Evolutionary conservation across 305 asterid genomes (phyloP).

Genomic region (Stenogyne calaminthoides): DNA sequence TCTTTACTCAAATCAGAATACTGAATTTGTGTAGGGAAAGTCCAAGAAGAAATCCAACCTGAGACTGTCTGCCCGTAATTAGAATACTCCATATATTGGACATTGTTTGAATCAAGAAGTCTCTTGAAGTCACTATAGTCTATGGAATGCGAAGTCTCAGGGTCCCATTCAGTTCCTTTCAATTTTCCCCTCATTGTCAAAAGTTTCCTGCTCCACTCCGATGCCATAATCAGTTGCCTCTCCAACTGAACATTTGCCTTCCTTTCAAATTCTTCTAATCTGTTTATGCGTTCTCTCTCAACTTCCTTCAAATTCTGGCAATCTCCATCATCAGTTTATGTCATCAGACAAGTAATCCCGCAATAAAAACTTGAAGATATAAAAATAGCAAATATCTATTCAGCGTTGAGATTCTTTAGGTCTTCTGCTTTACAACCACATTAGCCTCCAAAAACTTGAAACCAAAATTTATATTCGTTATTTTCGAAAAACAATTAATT

Average conservation of each 20-base stretch:
- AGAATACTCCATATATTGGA: conserved; percentile 91
- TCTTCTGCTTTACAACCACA: background rate
- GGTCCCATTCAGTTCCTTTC: conserved; percentile 97
- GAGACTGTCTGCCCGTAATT: conserved; percentile 94
- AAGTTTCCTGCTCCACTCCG: conserved; percentile 94
- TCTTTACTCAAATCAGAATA: conserved; percentile 15
- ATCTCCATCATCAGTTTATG: conserved; percentile 42
- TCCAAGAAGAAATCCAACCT: conserved; percentile 46
- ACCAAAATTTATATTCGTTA: background rate
- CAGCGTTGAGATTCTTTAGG: background rate
- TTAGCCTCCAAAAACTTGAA: conserved; percentile 3
- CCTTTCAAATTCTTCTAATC: conserved; percentile 81
- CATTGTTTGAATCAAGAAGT: conserved; percentile 83
- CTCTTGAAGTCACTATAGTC: conserved; percentile 83
- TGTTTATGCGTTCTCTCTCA: conserved; percentile 70
- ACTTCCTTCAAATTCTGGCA: conserved; percentile 83
- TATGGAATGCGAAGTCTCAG: conserved; percentile 74
- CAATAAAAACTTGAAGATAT: conserved; percentile 6
- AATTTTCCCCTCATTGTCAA: conserved; percentile 79
- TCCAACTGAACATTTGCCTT: conserved; percentile 91
- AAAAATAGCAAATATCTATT: background rate
- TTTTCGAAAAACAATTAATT: background rate
- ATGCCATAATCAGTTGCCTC: conserved; percentile 95
- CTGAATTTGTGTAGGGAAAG: conserved; percentile 9
- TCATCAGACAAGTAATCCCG: conserved; percentile 29